Base-by-base conservation (phyloP, 192 early-diverging fungal genomes). In the Geranomyces variabilis region DNA sequence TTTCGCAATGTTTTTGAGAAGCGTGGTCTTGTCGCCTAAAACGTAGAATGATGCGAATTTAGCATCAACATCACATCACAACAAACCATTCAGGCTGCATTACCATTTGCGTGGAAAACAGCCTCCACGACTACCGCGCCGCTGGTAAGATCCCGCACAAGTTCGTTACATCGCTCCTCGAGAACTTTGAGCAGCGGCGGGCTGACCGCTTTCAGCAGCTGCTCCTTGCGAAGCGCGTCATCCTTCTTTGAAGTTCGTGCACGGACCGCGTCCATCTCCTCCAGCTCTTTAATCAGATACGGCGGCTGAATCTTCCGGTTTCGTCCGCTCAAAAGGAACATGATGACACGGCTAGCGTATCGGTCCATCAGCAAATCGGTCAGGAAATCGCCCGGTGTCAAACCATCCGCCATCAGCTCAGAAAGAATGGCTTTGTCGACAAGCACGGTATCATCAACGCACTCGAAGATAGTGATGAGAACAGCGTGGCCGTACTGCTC, bases 401-500 rank as follows among this genome's bases (percentile, higher is more conserved):
- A 79, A 73, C 44, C 72, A 43, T 65, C 64, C 9, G 67, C 69
- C 24, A 80, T 56, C 41, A 85, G 73, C 76, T 82, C 81, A 1
- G 31, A 46, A 57, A 98, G 67, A 63, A 98, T 83, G 28, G 89
- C 77, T 74, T 95, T 96, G 61, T 77, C 72, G 48, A 94, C 78
- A 33, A 95, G 79, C 29, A 95, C 92, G 14, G 95, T 98, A 79
- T 98, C 96, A 78, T 98, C 96, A 19, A 96, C 85, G 66, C 88
- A 89, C 77, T 96, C 94, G 74, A 96, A 88, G 44, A 90, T 80
- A 60, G 87, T 82, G 1, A 98, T 68, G 49, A 98, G 81, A 4
- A 95, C 94, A 41, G 91, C 81, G 62, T 96, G 87, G 19, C 94
- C 96, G 73, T 94, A 90, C 83, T 96, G 93, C 73, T 98, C 96